These are phyloP conservation scores for Sugiyamaella neomexicana DNA, from an alignment of 1,139 yeast genomes.

Conservation along the genomic window DNA sequence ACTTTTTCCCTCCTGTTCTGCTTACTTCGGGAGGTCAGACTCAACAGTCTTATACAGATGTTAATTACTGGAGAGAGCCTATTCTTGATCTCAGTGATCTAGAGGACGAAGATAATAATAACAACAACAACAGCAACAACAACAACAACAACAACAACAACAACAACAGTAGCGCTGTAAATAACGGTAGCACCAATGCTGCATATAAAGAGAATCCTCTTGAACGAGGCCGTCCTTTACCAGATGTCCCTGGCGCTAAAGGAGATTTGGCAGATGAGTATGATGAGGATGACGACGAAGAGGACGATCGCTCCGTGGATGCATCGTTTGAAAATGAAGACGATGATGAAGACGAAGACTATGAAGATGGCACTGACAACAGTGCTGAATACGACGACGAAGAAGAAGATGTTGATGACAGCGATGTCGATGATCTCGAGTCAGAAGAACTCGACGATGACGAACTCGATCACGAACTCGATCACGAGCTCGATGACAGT, in stretches of 20 bases:
- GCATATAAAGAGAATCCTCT: slow-evolving; percentile 12
- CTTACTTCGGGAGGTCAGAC: slow-evolving; percentile 27
- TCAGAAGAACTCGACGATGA: slow-evolving; percentile 42
- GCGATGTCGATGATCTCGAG: slow-evolving; percentile 40
- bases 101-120: slow-evolving; percentile 40
- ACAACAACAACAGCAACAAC: not conserved
- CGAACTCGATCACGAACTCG: slow-evolving; percentile 37
- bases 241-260: slow-evolving; percentile 18
- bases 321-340: slow-evolving; percentile 25
- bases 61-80: slow-evolving; percentile 90
- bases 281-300: slow-evolving; percentile 30
- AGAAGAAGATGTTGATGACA: slow-evolving; percentile 30
- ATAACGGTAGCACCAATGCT: slow-evolving; percentile 11
- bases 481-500: not conserved
- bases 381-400: slow-evolving; percentile 29
- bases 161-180: no score
- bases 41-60: slow-evolving; percentile 71
- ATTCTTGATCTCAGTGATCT: slow-evolving; percentile 62
- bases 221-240: slow-evolving; percentile 8
- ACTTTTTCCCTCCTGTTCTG: slow-evolving; percentile 81
- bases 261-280: slow-evolving; percentile 24
- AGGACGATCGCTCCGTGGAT: slow-evolving; percentile 20
- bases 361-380: no score
- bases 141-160: no score
- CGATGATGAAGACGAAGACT: no score